Conservation (phyloP, 495 filamentous ascomycete genomes). For the Penicillium argentinense region DNA sequence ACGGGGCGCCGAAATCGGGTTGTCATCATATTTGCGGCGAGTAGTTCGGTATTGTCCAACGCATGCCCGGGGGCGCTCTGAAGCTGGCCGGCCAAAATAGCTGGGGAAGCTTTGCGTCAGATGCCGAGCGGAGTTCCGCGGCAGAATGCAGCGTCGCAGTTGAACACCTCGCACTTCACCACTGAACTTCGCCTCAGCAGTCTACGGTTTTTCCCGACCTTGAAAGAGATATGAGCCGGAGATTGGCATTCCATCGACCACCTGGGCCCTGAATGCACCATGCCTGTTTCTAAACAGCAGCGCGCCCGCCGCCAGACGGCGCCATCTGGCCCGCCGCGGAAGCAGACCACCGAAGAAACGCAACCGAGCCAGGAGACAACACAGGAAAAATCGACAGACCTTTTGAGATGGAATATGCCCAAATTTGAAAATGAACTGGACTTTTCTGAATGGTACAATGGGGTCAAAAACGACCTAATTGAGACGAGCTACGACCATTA, state of each 20-base stretch:
- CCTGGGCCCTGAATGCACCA: slow-evolving; percentile 17
- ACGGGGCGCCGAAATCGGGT: slow-evolving; percentile 28
- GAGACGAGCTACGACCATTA: slow-evolving; percentile 85
- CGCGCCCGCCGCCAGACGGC: slow-evolving; percentile 46
- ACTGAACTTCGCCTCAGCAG: neutral
- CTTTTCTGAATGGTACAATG: slow-evolving; percentile 62
- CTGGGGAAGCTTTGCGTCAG: slow-evolving; percentile 35
- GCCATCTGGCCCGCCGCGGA: slow-evolving; percentile 37
- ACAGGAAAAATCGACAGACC: slow-evolving; percentile 16
- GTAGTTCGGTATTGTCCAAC: neutral
- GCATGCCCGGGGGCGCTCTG: slow-evolving; percentile 1
- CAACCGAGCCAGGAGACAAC: slow-evolving; percentile 22
- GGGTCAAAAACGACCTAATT: slow-evolving; percentile 64
- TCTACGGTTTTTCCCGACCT: neutral
- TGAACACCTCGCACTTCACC: slow-evolving; percentile 21
- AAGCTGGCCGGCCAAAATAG: slow-evolving; percentile 4
- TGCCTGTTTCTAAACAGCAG: slow-evolving; percentile 30
- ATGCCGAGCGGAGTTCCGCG: slow-evolving; percentile 28
- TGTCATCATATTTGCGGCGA: slow-evolving; percentile 28
- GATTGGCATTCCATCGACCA: neutral
- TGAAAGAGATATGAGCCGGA: slow-evolving; percentile 12
- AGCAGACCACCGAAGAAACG: slow-evolving; percentile 28
- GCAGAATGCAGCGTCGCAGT: slow-evolving; percentile 37
- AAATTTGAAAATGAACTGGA: slow-evolving; percentile 52
- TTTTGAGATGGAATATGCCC: slow-evolving; percentile 10